These are phyloP conservation scores for Populus hybrid DNA, from an alignment of 441 rosid genomes.

Conservation along the genomic window DNA sequence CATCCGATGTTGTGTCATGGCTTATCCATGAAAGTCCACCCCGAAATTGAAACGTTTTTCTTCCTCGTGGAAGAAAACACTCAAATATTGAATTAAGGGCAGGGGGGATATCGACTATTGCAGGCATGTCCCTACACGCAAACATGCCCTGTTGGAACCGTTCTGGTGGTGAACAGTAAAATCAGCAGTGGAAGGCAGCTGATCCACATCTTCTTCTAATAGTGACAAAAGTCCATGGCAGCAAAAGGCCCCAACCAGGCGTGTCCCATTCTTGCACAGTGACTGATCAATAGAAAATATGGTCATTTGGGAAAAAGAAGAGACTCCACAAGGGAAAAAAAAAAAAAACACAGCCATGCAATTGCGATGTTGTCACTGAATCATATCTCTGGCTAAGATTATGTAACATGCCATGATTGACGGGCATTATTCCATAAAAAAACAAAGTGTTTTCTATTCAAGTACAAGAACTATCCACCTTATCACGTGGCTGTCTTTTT, in stretches of 20 bases:
- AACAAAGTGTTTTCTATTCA: slow-evolving; percentile 3
- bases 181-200: neutral
- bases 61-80: neutral
- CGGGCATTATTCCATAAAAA: slow-evolving; percentile 16
- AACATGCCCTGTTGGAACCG: slow-evolving; percentile 8
- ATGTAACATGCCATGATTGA: slow-evolving; percentile 4
- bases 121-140: neutral
- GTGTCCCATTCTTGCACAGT: neutral
- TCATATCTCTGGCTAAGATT: slow-evolving; percentile 2
- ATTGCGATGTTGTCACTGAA: slow-evolving; percentile 13
- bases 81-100: neutral
- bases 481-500: slow-evolving; percentile 17
- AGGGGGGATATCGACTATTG: neutral
- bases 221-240: slow-evolving; percentile 7
- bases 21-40: neutral
- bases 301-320: neutral
- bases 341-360: slow-evolving; percentile 4
- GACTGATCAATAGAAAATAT: neutral
- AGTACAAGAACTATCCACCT: slow-evolving; percentile 1
- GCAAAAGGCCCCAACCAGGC: slow-evolving; percentile 3
- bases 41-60: neutral
- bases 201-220: slow-evolving; percentile 7
- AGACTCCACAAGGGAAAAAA: neutral
- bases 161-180: neutral
- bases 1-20: slow-evolving; percentile 16